Evolutionary conservation across 371 early-diverging fungal genomes (phyloP), one percentile per base, ranked within the genome.

Genomic region (Mucor saturninus): DNA sequence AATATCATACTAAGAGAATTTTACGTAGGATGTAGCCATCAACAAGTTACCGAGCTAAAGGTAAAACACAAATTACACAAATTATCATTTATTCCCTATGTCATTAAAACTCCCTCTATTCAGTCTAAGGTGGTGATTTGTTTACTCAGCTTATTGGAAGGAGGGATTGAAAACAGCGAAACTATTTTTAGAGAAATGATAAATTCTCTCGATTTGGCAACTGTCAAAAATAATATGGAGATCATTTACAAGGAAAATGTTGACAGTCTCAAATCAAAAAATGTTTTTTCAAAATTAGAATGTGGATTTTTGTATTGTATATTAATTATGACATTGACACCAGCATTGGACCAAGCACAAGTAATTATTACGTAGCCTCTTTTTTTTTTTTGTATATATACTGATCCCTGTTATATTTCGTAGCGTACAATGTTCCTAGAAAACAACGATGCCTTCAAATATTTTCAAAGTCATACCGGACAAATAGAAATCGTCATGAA

Each of bases 401-500:
- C 4, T 51, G 10, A 49, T 3, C 28, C 40, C 32, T 10, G 42
- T 64, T 50, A 42, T 42, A 9, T 48, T 11, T 31, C 2, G 28
- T 48, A 46, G 56, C 45, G 29, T 58, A 65, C 57, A 1, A 46
- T 73, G 49, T 69, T 81, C 53, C 63, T 73, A 26, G 67, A 69
- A 37, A 74, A 56, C 3, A 66, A 71, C 46, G 43, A 54, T 8
- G 79, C 80, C 1, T 83, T 81, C 56, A 62, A 69, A 9, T 76
- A 71, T 32, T 80, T 84, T 57, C 75, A 80, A 57, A 68, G 58
- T n/a, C 72, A 82, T 54, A 83, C 82, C 0, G 86, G 86, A 9
- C 76, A 80, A 29, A 86, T 86, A 38, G 86, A 86, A 59, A 79
- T 86, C 14, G 48, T 86, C 15, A 82, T 66, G 86, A 79, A 71